Evolutionary conservation across 2,329 filamentous ascomycete genomes (phyloP).

Genomic region (Penicillium sclerotigenum): DNA sequence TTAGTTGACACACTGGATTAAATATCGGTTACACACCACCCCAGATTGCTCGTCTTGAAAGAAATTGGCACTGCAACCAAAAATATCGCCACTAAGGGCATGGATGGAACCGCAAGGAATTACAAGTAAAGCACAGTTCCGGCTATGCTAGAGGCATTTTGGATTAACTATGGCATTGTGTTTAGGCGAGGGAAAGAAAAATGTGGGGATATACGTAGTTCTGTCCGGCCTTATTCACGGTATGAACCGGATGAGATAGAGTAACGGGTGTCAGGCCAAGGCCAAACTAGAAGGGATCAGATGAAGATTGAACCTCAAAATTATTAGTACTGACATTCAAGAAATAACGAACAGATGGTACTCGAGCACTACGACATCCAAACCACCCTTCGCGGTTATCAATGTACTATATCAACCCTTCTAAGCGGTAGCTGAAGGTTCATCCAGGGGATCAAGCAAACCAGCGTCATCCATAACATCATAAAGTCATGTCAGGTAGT

Average conservation of each 20-base stretch:
- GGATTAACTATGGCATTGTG: slow-evolving; percentile 19
- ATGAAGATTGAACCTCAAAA: neutral
- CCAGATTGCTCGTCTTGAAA: neutral
- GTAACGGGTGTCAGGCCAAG: neutral
- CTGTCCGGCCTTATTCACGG: too few species aligned
- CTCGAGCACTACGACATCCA: slow-evolving; percentile 17
- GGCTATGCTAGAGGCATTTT: slow-evolving; percentile 26
- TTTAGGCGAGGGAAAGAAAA: slow-evolving; percentile 23
- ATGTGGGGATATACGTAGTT: slow-evolving; percentile 11
- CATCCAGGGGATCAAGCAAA: slow-evolving; percentile 17
- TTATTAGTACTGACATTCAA: neutral
- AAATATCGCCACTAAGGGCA: slow-evolving; percentile 14
- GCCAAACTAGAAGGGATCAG: neutral
- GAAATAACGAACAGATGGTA: neutral
- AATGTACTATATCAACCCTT: neutral
- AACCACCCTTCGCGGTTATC: slow-evolving; percentile 17
- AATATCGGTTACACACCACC: neutral
- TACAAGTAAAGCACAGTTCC: slow-evolving; percentile 26
- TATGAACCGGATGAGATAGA: neutral
- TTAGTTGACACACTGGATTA: neutral
- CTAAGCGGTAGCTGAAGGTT: slow-evolving; percentile 8
- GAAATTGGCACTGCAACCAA: neutral
- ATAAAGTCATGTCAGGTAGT: slow-evolving; percentile 9
- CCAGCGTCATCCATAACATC: neutral
- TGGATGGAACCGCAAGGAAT: slow-evolving; percentile 21